These are phyloP conservation scores for Triticum aestivum DNA, from an alignment of 176 grass and related monocot genomes.

Conservation along the genomic window IWGSC_CS_RefSeq_v2.1 NC_057811.1:99855247-99855746, in stretches of 20 bases:
- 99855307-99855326: constrained; percentile 32
- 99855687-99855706: no score
- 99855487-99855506: constrained; percentile 30
- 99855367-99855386: constrained; percentile 28
- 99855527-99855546: constrained; percentile 17
- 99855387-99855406: constrained; percentile 29
- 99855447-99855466: constrained; percentile 49
- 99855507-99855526: constrained; percentile 2
- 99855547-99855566: background rate
- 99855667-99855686: no score
- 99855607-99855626: constrained; percentile 4
- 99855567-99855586: background rate
- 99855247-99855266: constrained; percentile 53
- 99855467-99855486: constrained; percentile 39
- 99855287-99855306: constrained; percentile 34
- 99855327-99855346: background rate
- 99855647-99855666: background rate
- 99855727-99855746: no score
- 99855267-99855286: constrained; percentile 35
- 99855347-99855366: background rate
- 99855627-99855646: background rate
- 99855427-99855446: constrained; percentile 63
- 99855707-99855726: no score
- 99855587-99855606: background rate
- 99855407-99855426: constrained; percentile 37